These are phyloP conservation scores for Coccomyxa subellipsoidea DNA, from an alignment of 163 green algal genomes.

Conservation along the genomic window DNA sequence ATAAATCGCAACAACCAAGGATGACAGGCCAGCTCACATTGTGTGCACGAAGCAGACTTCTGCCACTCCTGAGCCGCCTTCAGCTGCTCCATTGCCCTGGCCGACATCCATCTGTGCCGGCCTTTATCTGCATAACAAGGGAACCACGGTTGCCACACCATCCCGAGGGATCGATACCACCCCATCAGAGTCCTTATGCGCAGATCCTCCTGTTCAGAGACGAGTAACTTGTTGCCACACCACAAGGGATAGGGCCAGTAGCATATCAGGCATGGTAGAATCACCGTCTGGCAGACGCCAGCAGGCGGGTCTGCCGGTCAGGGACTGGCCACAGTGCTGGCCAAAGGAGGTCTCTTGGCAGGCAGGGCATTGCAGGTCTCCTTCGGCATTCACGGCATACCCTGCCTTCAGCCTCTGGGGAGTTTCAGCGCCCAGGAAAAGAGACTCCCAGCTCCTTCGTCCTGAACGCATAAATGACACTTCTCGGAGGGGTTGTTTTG, in stretches of 20 bases:
- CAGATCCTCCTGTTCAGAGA: neutral
- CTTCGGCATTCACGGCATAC: neutral
- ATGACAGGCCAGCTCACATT: neutral
- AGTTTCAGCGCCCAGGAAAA: neutral
- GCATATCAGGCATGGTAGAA: neutral
- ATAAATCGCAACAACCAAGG: no score
- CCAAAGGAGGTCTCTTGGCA: neutral
- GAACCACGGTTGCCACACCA: neutral
- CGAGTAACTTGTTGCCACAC: neutral
- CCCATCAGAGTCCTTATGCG: neutral
- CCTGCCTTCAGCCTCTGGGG: neutral
- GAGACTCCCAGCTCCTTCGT: neutral
- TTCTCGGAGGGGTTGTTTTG: neutral
- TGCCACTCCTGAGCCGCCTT: neutral
- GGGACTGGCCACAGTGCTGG: neutral
- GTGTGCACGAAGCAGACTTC: neutral
- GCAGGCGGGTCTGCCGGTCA: neutral
- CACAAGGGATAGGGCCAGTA: neutral
- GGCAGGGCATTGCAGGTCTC: neutral
- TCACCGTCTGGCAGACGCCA: neutral
- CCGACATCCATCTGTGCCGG: neutral
- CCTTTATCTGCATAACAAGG: neutral
- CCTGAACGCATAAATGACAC: neutral
- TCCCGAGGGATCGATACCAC: neutral
- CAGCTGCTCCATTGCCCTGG: neutral